Evolutionary conservation across 345 rosid species (phyloP), one percentile per base, ranked within the genome.

Genomic region (Eucalyptus caleyi): DNA sequence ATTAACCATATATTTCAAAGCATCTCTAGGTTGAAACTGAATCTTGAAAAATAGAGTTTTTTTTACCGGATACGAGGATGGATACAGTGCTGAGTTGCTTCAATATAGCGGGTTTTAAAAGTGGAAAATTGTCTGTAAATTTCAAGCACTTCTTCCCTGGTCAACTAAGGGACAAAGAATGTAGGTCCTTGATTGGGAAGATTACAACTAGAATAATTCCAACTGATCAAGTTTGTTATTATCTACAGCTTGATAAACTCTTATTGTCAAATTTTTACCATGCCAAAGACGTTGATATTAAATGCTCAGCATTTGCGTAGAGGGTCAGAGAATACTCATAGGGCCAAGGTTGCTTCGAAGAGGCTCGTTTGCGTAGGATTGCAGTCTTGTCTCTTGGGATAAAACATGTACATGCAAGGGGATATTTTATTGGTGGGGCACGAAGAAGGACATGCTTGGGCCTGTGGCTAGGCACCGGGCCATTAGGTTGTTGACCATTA

Each of bases 51-150:
- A 37, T 37, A 37, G 37, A 9, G 9, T 62, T 13, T 32, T 30
- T 1, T 10, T 51, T 16, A 6, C 1, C 1, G 21, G 54, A 69
- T 69, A 69, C 3, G 7, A 34, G 12, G 12, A 69, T 32, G 6
- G 13, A 6, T 1, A 13, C 34, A 6, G 0, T 32, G 42, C 24
- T 69, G 23, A 69, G 81, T 16, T 69, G 23, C 81, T 69, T 69
- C 42, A 62, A 30, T 62, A 0, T 4, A 0, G 7, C 1, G 9
- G 9, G 8, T 62, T 62, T 62, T 30, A 30, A 62, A 62, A 12
- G 16, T 1, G 69, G 0, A 1, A 30, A 30, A 30, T 13, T 62
- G 69, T 13, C 5, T 2, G 3, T 14, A 13, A 30, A 62, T 13
- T 27, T 62, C 27, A 6, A 15, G 65, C 1, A 1, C 6, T 51